Evolutionary conservation across 208 protist species (phyloP).

Genomic region (Acanthamoeba culbertsoni): DNA sequence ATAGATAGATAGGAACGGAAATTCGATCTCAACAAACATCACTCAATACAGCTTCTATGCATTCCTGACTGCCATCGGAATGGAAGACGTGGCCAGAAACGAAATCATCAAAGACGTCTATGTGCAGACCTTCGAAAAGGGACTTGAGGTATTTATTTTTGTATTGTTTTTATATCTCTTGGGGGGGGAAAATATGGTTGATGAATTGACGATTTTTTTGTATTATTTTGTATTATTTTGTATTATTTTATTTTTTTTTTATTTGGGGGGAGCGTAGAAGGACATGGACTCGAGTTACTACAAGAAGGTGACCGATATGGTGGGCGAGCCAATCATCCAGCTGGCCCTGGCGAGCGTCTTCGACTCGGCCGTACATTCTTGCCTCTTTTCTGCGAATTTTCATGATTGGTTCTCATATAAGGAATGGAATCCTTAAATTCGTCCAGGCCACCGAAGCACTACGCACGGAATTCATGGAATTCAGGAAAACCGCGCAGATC

Average conservation of each 20-base stretch:
- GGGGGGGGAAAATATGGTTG: no score
- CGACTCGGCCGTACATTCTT: neutral
- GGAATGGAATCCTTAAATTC: no score
- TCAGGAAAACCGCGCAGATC: conserved; percentile 6
- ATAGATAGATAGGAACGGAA: no score
- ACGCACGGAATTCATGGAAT: neutral
- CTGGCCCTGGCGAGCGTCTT: neutral
- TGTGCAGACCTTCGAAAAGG: conserved; percentile 21
- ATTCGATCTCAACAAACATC: no score
- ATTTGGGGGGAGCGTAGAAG: neutral
- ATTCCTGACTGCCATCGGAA: neutral
- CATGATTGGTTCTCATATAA: no score
- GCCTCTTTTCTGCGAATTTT: neutral
- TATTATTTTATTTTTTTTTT: neutral
- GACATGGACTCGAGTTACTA: conserved; percentile 50
- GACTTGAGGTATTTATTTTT: neutral
- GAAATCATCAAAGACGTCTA: conserved; percentile 44
- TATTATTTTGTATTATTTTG: neutral
- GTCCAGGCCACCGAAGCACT: neutral
- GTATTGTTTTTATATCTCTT: neutral
- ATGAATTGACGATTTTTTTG: no score
- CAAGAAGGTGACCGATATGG: neutral
- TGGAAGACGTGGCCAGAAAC: neutral
- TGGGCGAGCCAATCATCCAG: neutral
- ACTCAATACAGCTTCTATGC: conserved; percentile 28